phyloP scores from a whole-genome alignment of 2,329 filamentous ascomycete genomes.

The Trichoderma lentiforme region DNA sequence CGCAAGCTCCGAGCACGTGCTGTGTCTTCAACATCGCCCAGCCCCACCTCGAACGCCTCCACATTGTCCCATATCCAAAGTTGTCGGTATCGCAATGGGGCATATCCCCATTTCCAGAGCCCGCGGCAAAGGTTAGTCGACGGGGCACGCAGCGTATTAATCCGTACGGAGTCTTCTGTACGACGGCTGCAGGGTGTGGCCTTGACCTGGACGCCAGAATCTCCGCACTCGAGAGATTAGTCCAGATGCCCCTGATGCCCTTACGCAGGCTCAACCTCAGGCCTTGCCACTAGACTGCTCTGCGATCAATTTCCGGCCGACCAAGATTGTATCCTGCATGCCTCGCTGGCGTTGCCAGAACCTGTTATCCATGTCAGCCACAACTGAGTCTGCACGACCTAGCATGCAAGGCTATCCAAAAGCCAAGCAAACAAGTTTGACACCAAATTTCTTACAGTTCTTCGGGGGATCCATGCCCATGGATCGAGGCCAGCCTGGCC shows the following conservation, averaged over 20 bases:
- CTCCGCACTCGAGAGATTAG: background rate
- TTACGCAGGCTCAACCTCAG: conserved; percentile 3
- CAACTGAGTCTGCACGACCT: background rate
- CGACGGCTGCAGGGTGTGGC: background rate
- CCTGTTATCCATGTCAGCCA: conserved; percentile 32
- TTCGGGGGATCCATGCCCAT: conserved; percentile 49
- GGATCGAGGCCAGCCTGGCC: conserved; percentile 48
- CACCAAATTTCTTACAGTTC: conserved; percentile 41
- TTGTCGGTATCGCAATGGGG: conserved; percentile 11
- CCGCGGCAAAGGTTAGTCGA: background rate
- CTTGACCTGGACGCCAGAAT: background rate
- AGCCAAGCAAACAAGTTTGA: background rate
- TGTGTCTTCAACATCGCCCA: background rate
- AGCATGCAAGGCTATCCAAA: background rate
- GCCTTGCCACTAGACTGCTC: conserved; percentile 34
- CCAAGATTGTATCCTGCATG: conserved; percentile 54
- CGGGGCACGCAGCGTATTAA: background rate
- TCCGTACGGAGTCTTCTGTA: background rate
- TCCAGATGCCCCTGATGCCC: background rate
- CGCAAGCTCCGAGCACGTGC: conserved; percentile 12
- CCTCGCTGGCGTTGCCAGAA: conserved; percentile 63
- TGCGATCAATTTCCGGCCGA: conserved; percentile 55
- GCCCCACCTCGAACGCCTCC: conserved; percentile 9
- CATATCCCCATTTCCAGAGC: background rate
- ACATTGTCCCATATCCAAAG: background rate